These are phyloP conservation scores for Neofusicoccum umdonicola DNA, from an alignment of 2,329 filamentous ascomycete genomes.

Conservation along the genomic window DNA sequence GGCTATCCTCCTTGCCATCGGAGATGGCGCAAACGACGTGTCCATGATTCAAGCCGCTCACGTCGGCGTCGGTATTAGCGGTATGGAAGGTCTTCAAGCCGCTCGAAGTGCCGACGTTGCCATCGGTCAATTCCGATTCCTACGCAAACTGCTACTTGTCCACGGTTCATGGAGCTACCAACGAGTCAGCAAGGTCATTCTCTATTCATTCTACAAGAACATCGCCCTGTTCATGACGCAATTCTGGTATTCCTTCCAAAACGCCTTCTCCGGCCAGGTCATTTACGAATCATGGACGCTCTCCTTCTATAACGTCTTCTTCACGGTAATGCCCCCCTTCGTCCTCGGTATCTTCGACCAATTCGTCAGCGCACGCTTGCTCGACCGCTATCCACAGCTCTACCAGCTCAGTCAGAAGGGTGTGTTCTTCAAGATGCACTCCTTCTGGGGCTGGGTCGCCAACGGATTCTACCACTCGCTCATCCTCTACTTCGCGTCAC, in stretches of 20 bases:
- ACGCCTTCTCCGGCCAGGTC: slow-evolving; percentile 94
- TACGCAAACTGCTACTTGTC: slow-evolving; percentile 89
- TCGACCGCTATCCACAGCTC: slow-evolving; percentile 94
- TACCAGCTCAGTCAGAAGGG: slow-evolving; percentile 93
- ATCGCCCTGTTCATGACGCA: slow-evolving; percentile 98
- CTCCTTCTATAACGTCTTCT: slow-evolving; percentile 99
- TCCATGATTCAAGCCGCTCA: slow-evolving; percentile 99
- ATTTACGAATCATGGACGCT: slow-evolving; percentile 99
- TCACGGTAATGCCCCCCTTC: slow-evolving; percentile 89
- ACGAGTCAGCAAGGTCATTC: slow-evolving; percentile 90
- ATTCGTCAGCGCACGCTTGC: slow-evolving; percentile 87
- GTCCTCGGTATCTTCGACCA: slow-evolving; percentile 97
- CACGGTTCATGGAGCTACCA: slow-evolving; percentile 98
- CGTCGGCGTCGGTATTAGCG: slow-evolving; percentile 95
- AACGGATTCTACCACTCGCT: slow-evolving; percentile 97
- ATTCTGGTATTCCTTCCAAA: slow-evolving; percentile 98
- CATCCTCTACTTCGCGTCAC: slow-evolving; percentile 80
- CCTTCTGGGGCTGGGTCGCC: slow-evolving; percentile 87
- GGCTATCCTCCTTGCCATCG: slow-evolving; percentile 89
- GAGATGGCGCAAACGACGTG: slow-evolving; percentile 98
- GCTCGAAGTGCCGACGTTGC: slow-evolving; percentile 93
- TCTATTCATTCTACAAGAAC: slow-evolving; percentile 99
- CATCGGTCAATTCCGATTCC: slow-evolving; percentile 92
- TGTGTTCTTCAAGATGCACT: slow-evolving; percentile 87
- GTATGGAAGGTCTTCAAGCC: slow-evolving; percentile 93